Evolutionary conservation across 1,139 yeast genomes (phyloP).

Genomic region (Yamadazyma buinensis): DNA sequence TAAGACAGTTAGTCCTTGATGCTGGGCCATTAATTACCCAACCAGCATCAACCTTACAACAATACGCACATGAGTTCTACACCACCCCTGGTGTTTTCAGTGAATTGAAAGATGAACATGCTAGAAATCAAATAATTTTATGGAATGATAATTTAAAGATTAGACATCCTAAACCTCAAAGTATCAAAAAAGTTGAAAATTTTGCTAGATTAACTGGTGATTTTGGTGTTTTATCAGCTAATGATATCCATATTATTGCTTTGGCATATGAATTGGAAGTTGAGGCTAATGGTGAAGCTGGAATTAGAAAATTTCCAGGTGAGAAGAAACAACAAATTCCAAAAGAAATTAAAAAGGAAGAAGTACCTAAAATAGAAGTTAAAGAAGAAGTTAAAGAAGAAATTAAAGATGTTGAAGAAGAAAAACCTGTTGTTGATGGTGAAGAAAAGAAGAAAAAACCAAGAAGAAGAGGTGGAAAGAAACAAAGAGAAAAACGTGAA

Average conservation of each 20-base stretch:
- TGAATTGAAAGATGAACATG: conserved; percentile 84
- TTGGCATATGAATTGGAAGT: conserved; percentile 82
- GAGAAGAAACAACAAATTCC: conserved; percentile 28
- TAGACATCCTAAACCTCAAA: conserved; percentile 71
- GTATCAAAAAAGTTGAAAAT: conserved; percentile 60
- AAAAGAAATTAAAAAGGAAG: conserved; percentile 14
- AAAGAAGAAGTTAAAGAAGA: conserved; percentile 19
- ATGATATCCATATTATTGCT: conserved; percentile 91
- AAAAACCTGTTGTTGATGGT: conserved; percentile 8
- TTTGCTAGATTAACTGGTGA: conserved; percentile 93
- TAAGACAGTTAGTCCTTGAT: conserved; percentile 70
- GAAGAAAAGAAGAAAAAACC: conserved; percentile 33
- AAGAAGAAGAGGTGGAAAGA: conserved; percentile 62
- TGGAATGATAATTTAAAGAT: conserved; percentile 69
- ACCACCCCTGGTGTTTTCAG: conserved; percentile 90
- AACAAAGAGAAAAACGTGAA: conserved; percentile 55
- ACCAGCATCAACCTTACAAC: conserved; percentile 70
- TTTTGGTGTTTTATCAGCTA: conserved; percentile 76
- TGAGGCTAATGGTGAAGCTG: conserved; percentile 67
- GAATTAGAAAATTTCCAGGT: conserved; percentile 72
- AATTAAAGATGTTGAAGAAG: conserved; percentile 9
- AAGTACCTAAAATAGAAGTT: conserved; percentile 16
- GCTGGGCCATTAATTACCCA: conserved; percentile 94
- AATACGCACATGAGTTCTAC: conserved; percentile 63
- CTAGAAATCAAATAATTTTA: conserved; percentile 67